Evolutionary conservation across 2,329 filamentous ascomycete species (phyloP).

Genomic region (Tetracladium maxilliforme): DNA sequence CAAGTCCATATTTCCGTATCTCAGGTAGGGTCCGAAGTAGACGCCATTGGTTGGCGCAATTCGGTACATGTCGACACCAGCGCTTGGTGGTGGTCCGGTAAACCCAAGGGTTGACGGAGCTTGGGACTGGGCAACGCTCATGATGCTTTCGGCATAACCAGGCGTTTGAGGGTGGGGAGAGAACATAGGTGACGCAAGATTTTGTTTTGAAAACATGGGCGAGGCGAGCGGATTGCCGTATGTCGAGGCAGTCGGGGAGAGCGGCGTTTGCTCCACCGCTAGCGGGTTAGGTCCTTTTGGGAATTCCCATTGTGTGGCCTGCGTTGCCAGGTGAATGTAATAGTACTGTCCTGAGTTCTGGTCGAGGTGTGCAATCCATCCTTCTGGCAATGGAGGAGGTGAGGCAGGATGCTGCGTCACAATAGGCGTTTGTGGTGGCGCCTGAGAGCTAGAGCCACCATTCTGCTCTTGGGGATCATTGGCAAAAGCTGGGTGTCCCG

Average conservation of each 20-base stretch:
- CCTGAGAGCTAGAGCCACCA: constrained; percentile 16
- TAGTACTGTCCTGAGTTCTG: constrained; percentile 96
- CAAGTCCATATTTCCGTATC: constrained; percentile 95
- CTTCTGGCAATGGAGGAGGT: constrained; percentile 86
- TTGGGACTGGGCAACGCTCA: constrained; percentile 63
- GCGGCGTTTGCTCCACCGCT: constrained; percentile 64
- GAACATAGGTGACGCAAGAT: constrained; percentile 68
- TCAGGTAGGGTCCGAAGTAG: constrained; percentile 91
- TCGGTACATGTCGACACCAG: constrained; percentile 89
- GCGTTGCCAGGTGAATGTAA: constrained; percentile 90
- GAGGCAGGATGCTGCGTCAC: constrained; percentile 47
- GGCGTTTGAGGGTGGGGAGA: constrained; percentile 72
- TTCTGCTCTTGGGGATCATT: constrained; percentile 52
- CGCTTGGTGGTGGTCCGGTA: constrained; percentile 72
- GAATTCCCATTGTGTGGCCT: constrained; percentile 98
- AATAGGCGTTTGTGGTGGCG: constrained; percentile 27
- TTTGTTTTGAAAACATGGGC: constrained; percentile 50
- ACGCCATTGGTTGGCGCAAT: constrained; percentile 88
- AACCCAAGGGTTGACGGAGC: constrained; percentile 72
- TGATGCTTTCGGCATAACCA: constrained; percentile 72
- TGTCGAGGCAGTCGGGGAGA: constrained; percentile 69
- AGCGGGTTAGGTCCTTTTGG: constrained; percentile 89
- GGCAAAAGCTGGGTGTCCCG: constrained; percentile 78
- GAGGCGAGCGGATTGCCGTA: constrained; percentile 63
- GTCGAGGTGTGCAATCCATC: constrained; percentile 95